Evolutionary conservation across 768 basidiomycete species (phyloP), one percentile per base, ranked within the genome.

Genomic region (Pleurotus sapidus): DNA sequence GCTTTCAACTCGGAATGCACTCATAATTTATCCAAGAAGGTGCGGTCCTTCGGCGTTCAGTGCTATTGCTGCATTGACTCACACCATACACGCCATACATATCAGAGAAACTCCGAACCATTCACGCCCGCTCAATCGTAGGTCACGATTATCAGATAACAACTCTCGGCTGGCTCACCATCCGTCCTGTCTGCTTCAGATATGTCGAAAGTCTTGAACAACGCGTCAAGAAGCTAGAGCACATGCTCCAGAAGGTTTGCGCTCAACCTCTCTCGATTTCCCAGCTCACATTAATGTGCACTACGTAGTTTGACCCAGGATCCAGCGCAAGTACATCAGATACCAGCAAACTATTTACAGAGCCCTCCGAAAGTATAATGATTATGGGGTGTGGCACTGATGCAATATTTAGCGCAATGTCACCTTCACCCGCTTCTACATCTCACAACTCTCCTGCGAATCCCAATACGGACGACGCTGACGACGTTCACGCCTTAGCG

Each of bases 141-240:
- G 8, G 30, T 11, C 30, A 34, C 9, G 30, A 34, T 34, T 34
- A 34, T 34, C 3, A 34, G 30, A 34, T 30, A 34, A 34, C 30
- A 34, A 34, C 30, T 9, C 8, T 8, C 30, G 30, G 8, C 9
- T 34, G 30, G 30, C 30, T 34, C 30, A 34, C 30, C 8, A 34
- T 34, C 8, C 9, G 11, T 34, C 8, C 30, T 34, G 27, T 59
- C 23, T 18, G 1, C 9, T 40, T 20, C 40, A 80, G 79, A 40
- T 85, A 85, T 59, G 80, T 86, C n/a, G 84, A 88, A 63, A 77
- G 74, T 50, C 69, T 88, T 12, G 87, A 88, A 68, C 80, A 68
- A 63, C 74, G 84, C 24, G 63, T 88, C 5, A 79, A 82, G 59
- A 85, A 84, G 64, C 75, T 88, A 72, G 84, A 88, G 59, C 79